Base-by-base conservation (phyloP, 228 moss, liverwort and hornwort species). In the Sphagnum fallax region DNA sequence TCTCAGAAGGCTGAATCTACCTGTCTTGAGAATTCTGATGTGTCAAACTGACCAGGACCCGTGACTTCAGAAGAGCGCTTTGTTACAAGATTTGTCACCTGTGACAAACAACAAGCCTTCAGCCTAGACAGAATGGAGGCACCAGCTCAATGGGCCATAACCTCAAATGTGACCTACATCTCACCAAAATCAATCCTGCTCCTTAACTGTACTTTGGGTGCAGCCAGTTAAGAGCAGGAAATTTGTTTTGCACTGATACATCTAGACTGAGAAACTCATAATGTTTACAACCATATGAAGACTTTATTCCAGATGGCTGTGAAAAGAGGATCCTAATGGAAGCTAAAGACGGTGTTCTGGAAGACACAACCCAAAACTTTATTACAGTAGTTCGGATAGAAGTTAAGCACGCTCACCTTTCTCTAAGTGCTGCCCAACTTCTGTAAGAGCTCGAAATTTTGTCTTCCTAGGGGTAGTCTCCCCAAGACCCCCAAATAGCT, bases 81-180 rank as follows among this genome's bases (percentile, higher is more conserved):
- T 16, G 96, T 97, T 62, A 97, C 93, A 13, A 91, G 79, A 70
- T 87, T 97, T 76, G 93, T 91, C 71, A 97, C 96, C 93, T 96
- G 78, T 72, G 74, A 66, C 10, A 67, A 13, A 59, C 32, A 32
- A 32, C 32, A 32, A 32, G 2, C 32, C 13, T 5, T 11, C 66
- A 57, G 4, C 60, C 18, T 16, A 18, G 48, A 62, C 65, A 18
- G 7, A 51, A 47, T 60, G 58, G 13, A 50, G 65, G 5, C 47
- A 60, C 7, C 13, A 16, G 55, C 32, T 32, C 32, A 32, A 32
- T 32, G 32, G 32, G 32, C 32, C 32, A 3, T 47, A 48, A 32
- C 50, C 62, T 66, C 47, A 15, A 0, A 4, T 6, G 5, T 6
- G 48, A 61, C 62, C 32, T 48, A 50, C 16, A 5, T 16, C 4